phyloP scores from a whole-genome alignment of 176 grass and related monocot genomes.

The Avena sativa region DNA sequence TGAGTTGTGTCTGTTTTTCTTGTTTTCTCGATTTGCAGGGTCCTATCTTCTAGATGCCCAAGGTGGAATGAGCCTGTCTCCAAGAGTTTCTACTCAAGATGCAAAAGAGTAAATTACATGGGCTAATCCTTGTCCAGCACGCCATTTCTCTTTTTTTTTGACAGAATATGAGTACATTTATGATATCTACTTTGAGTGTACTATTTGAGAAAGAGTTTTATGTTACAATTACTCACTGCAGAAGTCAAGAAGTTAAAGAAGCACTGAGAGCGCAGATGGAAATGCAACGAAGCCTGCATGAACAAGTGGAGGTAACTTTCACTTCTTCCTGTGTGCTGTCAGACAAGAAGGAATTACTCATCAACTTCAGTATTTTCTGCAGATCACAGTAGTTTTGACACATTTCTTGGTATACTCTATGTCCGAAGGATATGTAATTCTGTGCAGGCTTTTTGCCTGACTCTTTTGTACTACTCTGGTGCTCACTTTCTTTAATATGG shows the following conservation, averaged over 20 bases:
- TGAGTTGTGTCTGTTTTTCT: neutral
- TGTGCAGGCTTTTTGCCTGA: conserved; percentile 5
- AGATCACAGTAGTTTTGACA: neutral
- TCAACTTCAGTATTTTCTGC: conserved; percentile 22
- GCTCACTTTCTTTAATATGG: neutral
- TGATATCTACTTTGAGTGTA: neutral
- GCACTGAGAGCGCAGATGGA: conserved; percentile 93
- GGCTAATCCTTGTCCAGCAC: neutral
- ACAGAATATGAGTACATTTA: neutral
- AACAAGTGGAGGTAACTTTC: conserved; percentile 91
- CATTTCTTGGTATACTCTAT: neutral
- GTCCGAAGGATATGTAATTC: neutral
- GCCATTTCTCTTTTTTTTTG: neutral
- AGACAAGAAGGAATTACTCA: conserved; percentile 23
- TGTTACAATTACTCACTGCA: conserved; percentile 43
- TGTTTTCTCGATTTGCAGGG: conserved; percentile 52
- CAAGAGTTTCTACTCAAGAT: conserved; percentile 80
- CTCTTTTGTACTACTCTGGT: neutral
- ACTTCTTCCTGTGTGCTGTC: neutral
- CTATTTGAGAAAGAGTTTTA: conserved; percentile 9
- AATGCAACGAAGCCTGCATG: conserved; percentile 91
- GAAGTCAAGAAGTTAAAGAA: conserved; percentile 79
- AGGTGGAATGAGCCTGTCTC: conserved; percentile 78
- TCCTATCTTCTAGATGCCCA: conserved; percentile 88
- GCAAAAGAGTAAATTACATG: conserved; percentile 76